Conservation (phyloP, 2,329 filamentous ascomycete genomes). For the Phialocephala sp. region DNA sequence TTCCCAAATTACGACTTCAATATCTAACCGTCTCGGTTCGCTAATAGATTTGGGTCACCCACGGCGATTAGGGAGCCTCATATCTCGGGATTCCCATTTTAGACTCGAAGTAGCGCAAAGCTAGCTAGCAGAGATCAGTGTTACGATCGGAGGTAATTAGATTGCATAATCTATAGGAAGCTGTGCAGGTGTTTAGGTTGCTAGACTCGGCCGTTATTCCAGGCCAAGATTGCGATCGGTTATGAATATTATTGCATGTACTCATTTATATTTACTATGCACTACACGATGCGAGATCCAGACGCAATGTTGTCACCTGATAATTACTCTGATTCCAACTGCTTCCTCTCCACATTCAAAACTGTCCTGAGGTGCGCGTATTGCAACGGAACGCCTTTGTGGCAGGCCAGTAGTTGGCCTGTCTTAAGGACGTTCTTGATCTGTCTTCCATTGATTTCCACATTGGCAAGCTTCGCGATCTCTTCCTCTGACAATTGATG, state of each 20-base stretch:
- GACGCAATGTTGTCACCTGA: neutral
- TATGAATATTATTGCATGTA: too few species aligned
- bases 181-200: neutral
- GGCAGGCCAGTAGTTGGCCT: slow-evolving; percentile 16
- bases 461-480: slow-evolving; percentile 27
- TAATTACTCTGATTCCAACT: neutral
- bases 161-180: neutral
- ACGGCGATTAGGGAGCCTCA: neutral
- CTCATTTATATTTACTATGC: neutral
- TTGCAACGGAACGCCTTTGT: slow-evolving; percentile 18
- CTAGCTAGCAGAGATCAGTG: neutral
- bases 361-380: slow-evolving; percentile 21
- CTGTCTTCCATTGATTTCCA: slow-evolving; percentile 43
- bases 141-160: neutral
- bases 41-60: neutral
- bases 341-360: slow-evolving; percentile 18
- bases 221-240: too few species aligned
- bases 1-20: neutral
- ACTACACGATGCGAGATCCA: neutral
- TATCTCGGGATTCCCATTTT: neutral
- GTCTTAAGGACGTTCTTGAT: slow-evolving; percentile 47
- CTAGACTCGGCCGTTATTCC: too few species aligned
- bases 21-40: neutral
- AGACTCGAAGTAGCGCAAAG: neutral
- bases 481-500: slow-evolving; percentile 36